These are phyloP conservation scores for Penicillium lividum DNA, from an alignment of 495 filamentous ascomycete genomes.

Conservation along the genomic window DNA sequence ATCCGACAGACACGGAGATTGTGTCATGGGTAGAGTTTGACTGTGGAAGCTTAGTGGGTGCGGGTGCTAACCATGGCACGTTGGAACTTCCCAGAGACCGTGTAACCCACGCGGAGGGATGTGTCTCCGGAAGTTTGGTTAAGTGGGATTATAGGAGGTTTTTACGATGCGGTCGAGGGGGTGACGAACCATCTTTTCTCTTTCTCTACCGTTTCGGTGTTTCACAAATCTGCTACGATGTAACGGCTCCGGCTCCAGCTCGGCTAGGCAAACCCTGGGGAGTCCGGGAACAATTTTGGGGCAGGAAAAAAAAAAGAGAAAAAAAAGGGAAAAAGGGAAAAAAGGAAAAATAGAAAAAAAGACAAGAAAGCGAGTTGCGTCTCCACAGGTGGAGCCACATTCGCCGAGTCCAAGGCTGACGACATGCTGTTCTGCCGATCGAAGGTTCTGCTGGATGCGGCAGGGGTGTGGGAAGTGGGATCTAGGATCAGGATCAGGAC, in stretches of 20 bases:
- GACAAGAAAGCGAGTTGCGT: slow-evolving; percentile 5
- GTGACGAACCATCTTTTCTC: neutral
- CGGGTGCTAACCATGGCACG: neutral
- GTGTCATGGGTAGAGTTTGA: slow-evolving; percentile 5
- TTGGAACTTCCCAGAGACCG: neutral
- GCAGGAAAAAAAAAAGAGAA: slow-evolving; percentile 9
- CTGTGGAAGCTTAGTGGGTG: neutral
- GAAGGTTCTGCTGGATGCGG: slow-evolving; percentile 15
- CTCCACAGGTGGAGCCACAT: slow-evolving; percentile 14
- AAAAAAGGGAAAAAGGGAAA: slow-evolving; percentile 3
- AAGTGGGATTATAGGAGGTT: too few relatives aligned
- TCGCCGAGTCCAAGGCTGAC: slow-evolving; percentile 16
- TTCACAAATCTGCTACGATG: slow-evolving; percentile 22
- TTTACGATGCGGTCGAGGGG: neutral
- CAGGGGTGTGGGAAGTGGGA: slow-evolving; percentile 8
- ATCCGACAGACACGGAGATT: slow-evolving; percentile 10
- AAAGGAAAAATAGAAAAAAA: neutral
- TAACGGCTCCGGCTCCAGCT: slow-evolving; percentile 27
- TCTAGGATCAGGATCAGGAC: slow-evolving; percentile 4
- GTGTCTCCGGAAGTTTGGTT: neutral
- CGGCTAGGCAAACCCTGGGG: slow-evolving; percentile 28
- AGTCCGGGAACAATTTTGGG: slow-evolving; percentile 5
- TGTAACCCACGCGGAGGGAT: neutral
- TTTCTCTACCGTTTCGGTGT: slow-evolving; percentile 8
- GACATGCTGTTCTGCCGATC: slow-evolving; percentile 14